A percentile compares a stretch with the other conserved stretches of the same genome.
phyloP scores from a whole-genome alignment of 441 rosid genomes.

The Erodium trifolium region DNA sequence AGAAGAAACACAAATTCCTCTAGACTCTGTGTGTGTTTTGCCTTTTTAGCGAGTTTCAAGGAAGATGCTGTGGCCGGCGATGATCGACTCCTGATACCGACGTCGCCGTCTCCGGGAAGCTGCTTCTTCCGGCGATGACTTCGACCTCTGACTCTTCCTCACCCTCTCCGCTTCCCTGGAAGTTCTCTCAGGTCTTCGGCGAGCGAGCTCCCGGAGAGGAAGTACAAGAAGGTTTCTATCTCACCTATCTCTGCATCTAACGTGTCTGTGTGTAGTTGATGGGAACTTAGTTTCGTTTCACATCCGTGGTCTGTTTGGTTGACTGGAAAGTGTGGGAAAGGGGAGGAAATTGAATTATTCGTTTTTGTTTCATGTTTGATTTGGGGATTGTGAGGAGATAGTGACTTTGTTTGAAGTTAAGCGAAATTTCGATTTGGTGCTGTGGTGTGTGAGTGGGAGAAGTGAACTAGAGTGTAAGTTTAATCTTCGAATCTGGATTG shows the following conservation, averaged over 20 bases:
- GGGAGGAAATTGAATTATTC: neutral
- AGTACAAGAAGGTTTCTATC: conserved; percentile 41
- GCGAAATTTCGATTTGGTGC: neutral
- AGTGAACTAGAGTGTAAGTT: neutral
- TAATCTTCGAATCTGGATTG: neutral
- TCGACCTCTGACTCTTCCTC: conserved; percentile 10
- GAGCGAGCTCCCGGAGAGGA: conserved; percentile 47
- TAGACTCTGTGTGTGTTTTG: too few relatives aligned
- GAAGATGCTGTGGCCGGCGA: neutral
- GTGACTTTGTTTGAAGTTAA: neutral
- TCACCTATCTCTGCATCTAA: neutral
- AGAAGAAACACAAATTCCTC: neutral
- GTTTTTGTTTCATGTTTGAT: neutral
- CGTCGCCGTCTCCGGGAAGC: neutral
- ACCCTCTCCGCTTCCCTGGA: conserved; percentile 37
- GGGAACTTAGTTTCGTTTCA: neutral
- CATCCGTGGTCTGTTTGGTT: too few relatives aligned
- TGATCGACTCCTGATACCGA: neutral
- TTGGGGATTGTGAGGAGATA: neutral
- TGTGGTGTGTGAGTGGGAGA: neutral
- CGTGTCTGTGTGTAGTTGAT: neutral
- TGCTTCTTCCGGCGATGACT: conserved; percentile 19
- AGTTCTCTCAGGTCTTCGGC: conserved; percentile 61
- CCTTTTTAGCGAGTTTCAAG: neutral
- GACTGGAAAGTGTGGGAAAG: neutral